Percentiles rank a stretch among this genome's conserved stretches.
Conservation (phyloP, 148 eudicot genomes). For the Chenopodium formosanum region DNA sequence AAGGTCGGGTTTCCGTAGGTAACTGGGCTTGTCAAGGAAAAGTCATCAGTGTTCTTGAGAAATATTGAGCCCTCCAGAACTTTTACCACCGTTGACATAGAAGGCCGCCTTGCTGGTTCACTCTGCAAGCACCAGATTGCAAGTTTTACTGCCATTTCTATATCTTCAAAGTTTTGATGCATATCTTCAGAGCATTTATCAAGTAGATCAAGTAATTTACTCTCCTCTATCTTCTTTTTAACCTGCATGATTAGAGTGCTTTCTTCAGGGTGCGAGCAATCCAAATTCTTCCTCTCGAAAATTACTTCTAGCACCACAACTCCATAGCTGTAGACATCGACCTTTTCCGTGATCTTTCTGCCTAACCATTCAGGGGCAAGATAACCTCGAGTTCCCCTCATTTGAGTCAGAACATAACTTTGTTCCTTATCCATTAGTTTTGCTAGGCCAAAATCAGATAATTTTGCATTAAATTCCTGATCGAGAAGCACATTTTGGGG, state of each 20-base stretch:
- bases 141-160: conserved; percentile 1
- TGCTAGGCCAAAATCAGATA: conserved; percentile 22
- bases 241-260: not conserved
- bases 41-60: not conserved
- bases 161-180: conserved; percentile 10
- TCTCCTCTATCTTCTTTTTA: not conserved
- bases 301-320: conserved; percentile 15
- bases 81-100: conserved; percentile 8
- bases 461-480: not conserved
- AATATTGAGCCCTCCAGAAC: conserved; percentile 11
- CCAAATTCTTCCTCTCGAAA: conserved; percentile 20
- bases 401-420: conserved; percentile 10
- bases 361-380: conserved; percentile 18
- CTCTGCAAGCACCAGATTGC: conserved; percentile 11
- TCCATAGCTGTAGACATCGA: conserved; percentile 21
- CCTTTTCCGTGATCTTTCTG: conserved; percentile 9
- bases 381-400: conserved; percentile 19
- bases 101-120: conserved; percentile 5
- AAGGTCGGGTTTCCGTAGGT: too few species aligned
- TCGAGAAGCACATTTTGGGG: conserved; percentile 23
- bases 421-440: conserved; percentile 12
- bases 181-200: conserved; percentile 10
- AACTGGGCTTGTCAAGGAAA: not conserved
- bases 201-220: not conserved
- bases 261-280: not conserved